Evolutionary conservation across 2,329 filamentous ascomycete genomes (phyloP), one percentile per base, ranked within the genome.

Genomic region (Pseudogymnoascus sp.): DNA sequence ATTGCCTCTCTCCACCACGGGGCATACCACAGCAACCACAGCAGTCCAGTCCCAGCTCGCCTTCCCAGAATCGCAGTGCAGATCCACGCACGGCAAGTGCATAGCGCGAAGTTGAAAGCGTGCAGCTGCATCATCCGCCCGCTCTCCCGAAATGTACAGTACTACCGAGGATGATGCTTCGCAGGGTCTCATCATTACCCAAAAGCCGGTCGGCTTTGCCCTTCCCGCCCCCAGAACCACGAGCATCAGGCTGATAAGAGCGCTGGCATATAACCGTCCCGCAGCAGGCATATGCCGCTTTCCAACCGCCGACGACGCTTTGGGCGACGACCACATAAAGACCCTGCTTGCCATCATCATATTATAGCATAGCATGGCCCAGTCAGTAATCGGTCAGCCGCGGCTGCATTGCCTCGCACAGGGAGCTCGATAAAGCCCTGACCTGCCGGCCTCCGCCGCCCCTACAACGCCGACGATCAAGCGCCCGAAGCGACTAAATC

Each of bases 201-300:
- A 33, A 33, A 56, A 56, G 26, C 26, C 46, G 26, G 26, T 31
- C 46, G 4, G 46, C 46, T 12, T 31, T 56, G 26, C 16, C 46
- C 50, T 12, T 33, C 50, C 26, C 26, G 14, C 46, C 46, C 46
- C 46, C 50, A 33, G 50, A 56, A 56, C 46, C 46, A 53, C n/a
- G n/a, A 56, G 50, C 50, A 56, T 56, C 50, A 33, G 50, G 26
- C n/a, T n/a, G 28, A 56, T 56, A 56, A 33, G 10, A 56, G 26
- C 46, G 26, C 50, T 56, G 50, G 50, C 50, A 56, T 56, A 56
- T 56, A 56, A 19, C 50, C 50, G 28, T 53, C 26, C 46, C 46
- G 46, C n/a, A 53, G 26, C 46, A 53, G 26, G 46, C 46, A 53
- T 53, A 2, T 33, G 14, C 24, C 46, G 46, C n/a, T 31, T 19